Conservation (phyloP, 345 rosid genomes). For the Brassica carinata region DNA sequence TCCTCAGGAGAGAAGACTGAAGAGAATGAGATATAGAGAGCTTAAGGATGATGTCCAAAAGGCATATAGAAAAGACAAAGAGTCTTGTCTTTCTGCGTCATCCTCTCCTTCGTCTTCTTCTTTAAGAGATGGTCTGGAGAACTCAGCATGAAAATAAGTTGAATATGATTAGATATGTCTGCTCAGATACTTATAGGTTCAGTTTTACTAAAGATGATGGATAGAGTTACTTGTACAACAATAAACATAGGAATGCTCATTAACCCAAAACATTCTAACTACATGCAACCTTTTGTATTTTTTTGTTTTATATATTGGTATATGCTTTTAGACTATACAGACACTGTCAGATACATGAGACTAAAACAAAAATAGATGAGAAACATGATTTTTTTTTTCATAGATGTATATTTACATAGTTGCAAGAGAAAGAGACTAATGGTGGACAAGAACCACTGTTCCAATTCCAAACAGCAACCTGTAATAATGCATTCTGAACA, state of each 20-base stretch:
- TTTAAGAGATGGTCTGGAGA: constrained; percentile 21
- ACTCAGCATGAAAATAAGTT: constrained; percentile 25
- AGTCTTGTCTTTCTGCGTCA: constrained; percentile 66
- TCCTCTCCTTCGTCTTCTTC: constrained; percentile 65
- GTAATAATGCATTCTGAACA: too few relatives aligned
- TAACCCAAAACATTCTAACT: constrained; percentile 25
- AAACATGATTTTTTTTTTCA: background rate
- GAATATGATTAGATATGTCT: constrained; percentile 17
- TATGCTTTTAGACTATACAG: background rate
- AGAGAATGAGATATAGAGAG: constrained; percentile 78
- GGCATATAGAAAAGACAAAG: constrained; percentile 87
- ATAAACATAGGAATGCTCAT: constrained; percentile 10
- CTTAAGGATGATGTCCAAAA: constrained; percentile 85
- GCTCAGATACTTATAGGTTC: constrained; percentile 13
- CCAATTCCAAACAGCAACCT: too few relatives aligned
- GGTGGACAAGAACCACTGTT: too few relatives aligned
- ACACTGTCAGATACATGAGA: background rate
- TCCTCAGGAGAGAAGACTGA: constrained; percentile 59
- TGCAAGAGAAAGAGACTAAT: too few relatives aligned
- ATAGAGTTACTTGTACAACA: constrained; percentile 16
- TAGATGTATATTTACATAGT: too few relatives aligned
- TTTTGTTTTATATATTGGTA: background rate
- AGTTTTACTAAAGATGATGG: constrained; percentile 26
- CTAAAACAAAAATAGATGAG: background rate
- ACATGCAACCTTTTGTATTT: background rate